Base-by-base conservation (phyloP, 106 monocot genomes). In the Dactylorhiza incarnata region DNA sequence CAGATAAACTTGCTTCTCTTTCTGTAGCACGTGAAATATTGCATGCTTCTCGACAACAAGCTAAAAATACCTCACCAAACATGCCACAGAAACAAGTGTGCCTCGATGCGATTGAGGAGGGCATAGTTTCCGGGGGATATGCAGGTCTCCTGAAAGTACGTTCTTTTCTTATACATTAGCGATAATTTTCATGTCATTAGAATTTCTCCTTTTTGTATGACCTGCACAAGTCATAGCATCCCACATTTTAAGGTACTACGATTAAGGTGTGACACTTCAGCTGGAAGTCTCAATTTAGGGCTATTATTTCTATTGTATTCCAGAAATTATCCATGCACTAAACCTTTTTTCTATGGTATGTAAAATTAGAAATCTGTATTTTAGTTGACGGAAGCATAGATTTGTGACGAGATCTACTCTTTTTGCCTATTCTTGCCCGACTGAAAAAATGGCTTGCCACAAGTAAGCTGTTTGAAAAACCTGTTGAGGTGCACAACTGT, bases 71-170 rank as follows among this genome's bases (percentile, higher is more conserved):
- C 12, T 51, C 74, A 17, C 53, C 74, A 8, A 24, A 54, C 54
- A 51, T 74, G 53, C 51, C 26, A 9, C 74, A 74, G 25, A 48
- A 15, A 13, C 54, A 53, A 74, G 46, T 55, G 8, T 74, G 74
- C 74, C 51, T 74, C 15, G 37, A 74, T 54, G 51, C 54, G 29
- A 74, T 53, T 29, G 74, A 74, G 54, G 53, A 74, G 16, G 54
- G 74, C 37, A 55, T 74, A 24, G 54, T 74, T 52, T 74, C 3
- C 29, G 74, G 74, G 17, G 53, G 53, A 53, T 55, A 74, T 74
- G 74, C 51, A 19, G 74, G 74, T 15, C 53, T 74, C 54, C 12
- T 51, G 37, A 74, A 74, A 19, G 74, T 74, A 74, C 22, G 72
- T 9, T 5, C 9, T 48, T 49, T 48, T 43, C 45, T 45, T 69